Percentiles rank a stretch among this genome's conserved stretches.
These are phyloP conservation scores for Fraxinus platypoda DNA, from an alignment of 305 asterid genomes.

Conservation along the genomic window DNA sequence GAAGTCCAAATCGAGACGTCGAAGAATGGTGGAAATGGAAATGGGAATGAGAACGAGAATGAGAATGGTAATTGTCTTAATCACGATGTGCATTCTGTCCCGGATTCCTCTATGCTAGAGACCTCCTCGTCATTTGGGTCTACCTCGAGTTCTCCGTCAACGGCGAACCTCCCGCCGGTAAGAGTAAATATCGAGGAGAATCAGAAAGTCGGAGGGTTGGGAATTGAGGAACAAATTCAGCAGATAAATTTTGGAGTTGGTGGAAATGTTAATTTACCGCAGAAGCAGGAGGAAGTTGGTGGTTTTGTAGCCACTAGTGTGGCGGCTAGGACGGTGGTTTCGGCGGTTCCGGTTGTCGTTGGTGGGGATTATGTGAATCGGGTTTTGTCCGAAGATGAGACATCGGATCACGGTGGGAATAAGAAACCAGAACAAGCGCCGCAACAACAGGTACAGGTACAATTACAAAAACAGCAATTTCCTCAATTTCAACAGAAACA, in stretches of 20 bases:
- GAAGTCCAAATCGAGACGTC: neutral
- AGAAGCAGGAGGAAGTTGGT: slow-evolving; percentile 51
- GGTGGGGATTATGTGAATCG: slow-evolving; percentile 57
- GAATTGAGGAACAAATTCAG: slow-evolving; percentile 72
- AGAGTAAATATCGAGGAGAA: slow-evolving; percentile 64
- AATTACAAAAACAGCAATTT: slow-evolving; percentile 17
- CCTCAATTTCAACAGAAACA: slow-evolving; percentile 29
- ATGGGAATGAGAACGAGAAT: too few relatives aligned
- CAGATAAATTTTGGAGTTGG: slow-evolving; percentile 44
- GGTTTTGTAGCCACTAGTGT: slow-evolving; percentile 36
- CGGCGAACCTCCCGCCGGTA: slow-evolving; percentile 70
- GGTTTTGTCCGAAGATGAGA: slow-evolving; percentile 65
- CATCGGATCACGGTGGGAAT: slow-evolving; percentile 67
- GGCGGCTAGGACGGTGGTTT: slow-evolving; percentile 33
- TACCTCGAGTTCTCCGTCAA: slow-evolving; percentile 63
- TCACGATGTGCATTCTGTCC: neutral
- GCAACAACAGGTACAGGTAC: slow-evolving; percentile 18
- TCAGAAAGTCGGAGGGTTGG: slow-evolving; percentile 41
- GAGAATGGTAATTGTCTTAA: neutral
- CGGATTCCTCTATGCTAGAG: slow-evolving; percentile 36
- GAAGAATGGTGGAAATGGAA: neutral
- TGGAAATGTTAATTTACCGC: slow-evolving; percentile 32
- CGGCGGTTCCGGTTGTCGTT: slow-evolving; percentile 47
- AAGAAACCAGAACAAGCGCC: slow-evolving; percentile 24
- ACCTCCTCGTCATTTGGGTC: slow-evolving; percentile 85